Evolutionary conservation across 2,329 filamentous ascomycete species (phyloP).

Genomic region (Alternaria gansuensis): DNA sequence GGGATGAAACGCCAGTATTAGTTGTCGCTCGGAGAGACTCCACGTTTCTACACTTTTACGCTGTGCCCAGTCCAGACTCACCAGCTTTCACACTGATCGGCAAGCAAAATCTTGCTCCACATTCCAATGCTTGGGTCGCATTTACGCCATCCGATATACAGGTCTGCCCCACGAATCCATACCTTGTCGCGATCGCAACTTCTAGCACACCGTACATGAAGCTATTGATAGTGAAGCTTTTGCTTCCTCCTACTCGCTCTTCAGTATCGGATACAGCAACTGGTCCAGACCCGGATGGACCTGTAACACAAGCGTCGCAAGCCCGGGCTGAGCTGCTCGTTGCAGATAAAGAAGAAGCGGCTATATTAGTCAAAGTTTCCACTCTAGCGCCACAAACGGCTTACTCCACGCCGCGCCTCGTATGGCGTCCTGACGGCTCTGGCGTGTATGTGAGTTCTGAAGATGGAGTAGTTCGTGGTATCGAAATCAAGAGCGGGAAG

Average conservation of each 20-base stretch:
- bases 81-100: slow-evolving; percentile 55
- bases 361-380: slow-evolving; percentile 67
- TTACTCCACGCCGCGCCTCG: slow-evolving; percentile 68
- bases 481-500: slow-evolving; percentile 68
- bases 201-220: slow-evolving; percentile 70
- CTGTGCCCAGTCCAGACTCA: slow-evolving; percentile 35
- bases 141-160: slow-evolving; percentile 69
- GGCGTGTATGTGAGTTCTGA: slow-evolving; percentile 72
- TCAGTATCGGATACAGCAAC: slow-evolving; percentile 11
- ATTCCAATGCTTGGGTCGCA: slow-evolving; percentile 70
- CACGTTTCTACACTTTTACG: slow-evolving; percentile 67
- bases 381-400: slow-evolving; percentile 69
- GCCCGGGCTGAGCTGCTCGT: slow-evolving; percentile 60
- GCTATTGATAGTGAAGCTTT: slow-evolving; percentile 65
- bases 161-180: slow-evolving; percentile 63
- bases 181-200: slow-evolving; percentile 67
- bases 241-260: slow-evolving; percentile 57
- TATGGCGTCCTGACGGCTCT: slow-evolving; percentile 68
- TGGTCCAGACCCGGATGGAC: slow-evolving; percentile 12
- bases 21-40: slow-evolving; percentile 66
- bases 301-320: slow-evolving; percentile 61
- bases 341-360: slow-evolving; percentile 66
- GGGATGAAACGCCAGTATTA: slow-evolving; percentile 58
- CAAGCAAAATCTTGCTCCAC: slow-evolving; percentile 68
- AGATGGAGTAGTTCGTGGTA: slow-evolving; percentile 68